These are phyloP conservation scores for Astrephomene gubernaculifera DNA, from an alignment of 139 green algal genomes.

Conservation along the genomic window DNA sequence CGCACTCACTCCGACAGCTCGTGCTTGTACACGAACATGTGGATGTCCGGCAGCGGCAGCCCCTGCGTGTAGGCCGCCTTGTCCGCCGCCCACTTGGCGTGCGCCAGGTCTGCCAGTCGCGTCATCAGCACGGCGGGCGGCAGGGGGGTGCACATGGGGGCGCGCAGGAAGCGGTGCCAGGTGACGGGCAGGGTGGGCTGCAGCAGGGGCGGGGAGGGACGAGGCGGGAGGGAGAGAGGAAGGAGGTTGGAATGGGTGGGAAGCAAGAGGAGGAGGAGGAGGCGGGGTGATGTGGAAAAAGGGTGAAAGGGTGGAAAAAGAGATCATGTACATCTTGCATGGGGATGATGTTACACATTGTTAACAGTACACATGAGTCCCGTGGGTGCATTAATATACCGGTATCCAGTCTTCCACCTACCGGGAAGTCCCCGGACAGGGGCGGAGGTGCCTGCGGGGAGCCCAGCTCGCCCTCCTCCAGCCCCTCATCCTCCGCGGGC, in stretches of 20 bases:
- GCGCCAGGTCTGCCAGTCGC: background rate
- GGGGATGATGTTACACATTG: too few species aligned
- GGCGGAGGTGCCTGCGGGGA: too few species aligned
- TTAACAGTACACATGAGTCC: too few species aligned
- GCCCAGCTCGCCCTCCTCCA: background rate
- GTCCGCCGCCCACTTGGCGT: conserved; percentile 15
- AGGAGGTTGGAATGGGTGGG: too few species aligned
- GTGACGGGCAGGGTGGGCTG: conserved; percentile 21
- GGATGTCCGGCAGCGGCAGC: conserved; percentile 11
- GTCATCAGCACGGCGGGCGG: background rate
- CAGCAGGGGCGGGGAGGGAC: background rate
- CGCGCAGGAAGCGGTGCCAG: conserved; percentile 34
- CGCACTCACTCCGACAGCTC: conserved; percentile 9
- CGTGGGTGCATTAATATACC: too few species aligned
- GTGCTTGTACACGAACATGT: conserved; percentile 24
- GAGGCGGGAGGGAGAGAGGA: too few species aligned
- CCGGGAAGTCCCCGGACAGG: too few species aligned
- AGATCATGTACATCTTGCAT: too few species aligned
- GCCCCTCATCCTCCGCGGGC: background rate
- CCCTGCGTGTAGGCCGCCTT: background rate
- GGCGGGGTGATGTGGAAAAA: too few species aligned
- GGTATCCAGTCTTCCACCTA: too few species aligned
- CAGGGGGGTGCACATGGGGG: conserved; percentile 1
- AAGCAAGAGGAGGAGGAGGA: too few species aligned
- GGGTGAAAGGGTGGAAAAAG: too few species aligned